These are phyloP conservation scores for Gryganskiella cystojenkinii DNA, from an alignment of 192 early-diverging fungal species.

Conservation along the genomic window DNA sequence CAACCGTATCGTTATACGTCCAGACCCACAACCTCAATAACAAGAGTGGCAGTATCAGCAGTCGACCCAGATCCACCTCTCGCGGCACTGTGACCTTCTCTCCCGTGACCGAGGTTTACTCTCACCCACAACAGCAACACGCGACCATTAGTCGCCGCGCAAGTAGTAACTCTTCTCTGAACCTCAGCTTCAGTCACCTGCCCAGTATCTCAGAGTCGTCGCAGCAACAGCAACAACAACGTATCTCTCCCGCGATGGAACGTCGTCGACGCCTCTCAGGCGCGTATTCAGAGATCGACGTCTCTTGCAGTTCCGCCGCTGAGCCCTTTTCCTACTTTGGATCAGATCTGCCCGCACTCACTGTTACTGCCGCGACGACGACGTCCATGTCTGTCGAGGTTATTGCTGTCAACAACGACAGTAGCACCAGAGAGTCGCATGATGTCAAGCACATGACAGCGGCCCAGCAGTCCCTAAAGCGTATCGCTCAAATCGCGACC, in stretches of 20 bases:
- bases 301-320: no score
- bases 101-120: constrained; percentile 9
- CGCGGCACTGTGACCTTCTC: constrained; percentile 28
- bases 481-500: constrained; percentile 28
- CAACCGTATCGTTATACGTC: background rate
- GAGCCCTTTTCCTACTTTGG: no score
- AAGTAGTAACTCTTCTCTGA: background rate
- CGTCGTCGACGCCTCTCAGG: no score
- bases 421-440: constrained; percentile 5
- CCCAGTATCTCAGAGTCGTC: constrained; percentile 32
- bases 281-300: no score
- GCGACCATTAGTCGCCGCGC: background rate
- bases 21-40: no score
- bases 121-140: background rate
- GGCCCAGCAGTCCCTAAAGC: constrained; percentile 40
- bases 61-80: background rate
- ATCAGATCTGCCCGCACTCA: no score
- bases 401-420: background rate
- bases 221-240: no score
- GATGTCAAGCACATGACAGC: constrained; percentile 11
- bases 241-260: background rate
- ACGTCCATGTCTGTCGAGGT: no score
- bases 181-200: background rate
- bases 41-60: no score
- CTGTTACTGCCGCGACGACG: no score